phyloP scores from a whole-genome alignment of 345 rosid species.

The Eucalyptus brandiana region DNA sequence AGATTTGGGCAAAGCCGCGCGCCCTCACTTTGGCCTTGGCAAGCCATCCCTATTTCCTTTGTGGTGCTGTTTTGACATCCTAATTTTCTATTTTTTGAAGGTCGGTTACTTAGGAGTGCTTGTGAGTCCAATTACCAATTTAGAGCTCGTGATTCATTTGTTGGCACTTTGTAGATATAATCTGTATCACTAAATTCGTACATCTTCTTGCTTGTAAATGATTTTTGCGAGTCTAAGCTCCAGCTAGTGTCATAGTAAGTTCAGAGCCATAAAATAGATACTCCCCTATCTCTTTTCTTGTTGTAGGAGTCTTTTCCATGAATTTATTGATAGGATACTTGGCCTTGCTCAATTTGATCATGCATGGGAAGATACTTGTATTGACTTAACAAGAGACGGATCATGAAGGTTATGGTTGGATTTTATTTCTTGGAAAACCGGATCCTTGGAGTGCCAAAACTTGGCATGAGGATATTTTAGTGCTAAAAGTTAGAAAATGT shows the following conservation, averaged over 20 bases:
- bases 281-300: neutral
- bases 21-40: neutral
- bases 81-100: neutral
- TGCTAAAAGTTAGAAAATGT: no score
- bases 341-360: no score
- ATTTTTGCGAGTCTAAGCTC: neutral
- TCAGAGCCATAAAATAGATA: neutral
- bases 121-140: neutral
- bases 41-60: neutral
- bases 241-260: neutral
- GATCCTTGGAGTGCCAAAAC: fast-evolving
- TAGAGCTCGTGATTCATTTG: neutral
- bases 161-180: neutral
- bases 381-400: neutral
- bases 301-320: neutral
- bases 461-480: fast-evolving
- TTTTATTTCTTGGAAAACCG: no score
- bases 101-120: neutral
- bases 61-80: neutral
- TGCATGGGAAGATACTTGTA: neutral
- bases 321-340: no score
- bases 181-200: neutral
- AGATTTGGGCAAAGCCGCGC: fast-evolving
- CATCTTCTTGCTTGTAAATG: neutral
- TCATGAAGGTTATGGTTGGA: neutral